phyloP scores from a whole-genome alignment of 176 grass and related monocot species.

The Oryza meyeriana region DNA sequence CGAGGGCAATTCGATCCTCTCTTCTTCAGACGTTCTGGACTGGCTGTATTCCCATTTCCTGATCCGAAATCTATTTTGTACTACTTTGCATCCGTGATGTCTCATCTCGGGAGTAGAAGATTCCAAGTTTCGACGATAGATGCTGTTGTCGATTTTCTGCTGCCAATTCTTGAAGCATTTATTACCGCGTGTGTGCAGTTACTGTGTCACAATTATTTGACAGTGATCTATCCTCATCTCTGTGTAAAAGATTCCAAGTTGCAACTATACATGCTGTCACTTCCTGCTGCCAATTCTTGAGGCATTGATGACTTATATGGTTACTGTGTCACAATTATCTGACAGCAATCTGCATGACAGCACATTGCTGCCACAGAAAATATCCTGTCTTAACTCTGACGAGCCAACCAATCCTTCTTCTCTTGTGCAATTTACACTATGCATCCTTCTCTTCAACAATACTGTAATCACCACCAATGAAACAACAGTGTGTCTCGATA shows the following conservation, averaged over 20 bases:
- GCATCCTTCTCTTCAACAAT: not conserved
- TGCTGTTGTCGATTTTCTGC: not conserved
- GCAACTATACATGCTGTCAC: not conserved
- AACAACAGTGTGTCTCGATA: not conserved
- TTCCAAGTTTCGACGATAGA: not conserved
- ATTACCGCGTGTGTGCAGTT: not conserved
- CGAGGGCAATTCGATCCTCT: not conserved
- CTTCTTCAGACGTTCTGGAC: not conserved
- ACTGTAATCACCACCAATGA: not conserved
- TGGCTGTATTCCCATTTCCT: not conserved
- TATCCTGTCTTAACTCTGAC: not conserved
- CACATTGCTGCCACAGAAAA: not conserved
- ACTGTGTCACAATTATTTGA: not conserved
- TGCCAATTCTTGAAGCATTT: not conserved
- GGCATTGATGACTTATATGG: not conserved
- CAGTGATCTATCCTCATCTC: not conserved
- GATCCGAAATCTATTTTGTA: not conserved
- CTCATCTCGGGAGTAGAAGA: not conserved
- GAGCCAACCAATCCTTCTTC: not conserved
- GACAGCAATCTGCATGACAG: not conserved
- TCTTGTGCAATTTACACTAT: not conserved
- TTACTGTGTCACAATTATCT: not conserved
- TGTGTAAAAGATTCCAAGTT: not conserved
- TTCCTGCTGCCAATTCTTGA: not conserved
- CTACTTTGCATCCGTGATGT: not conserved